These are phyloP conservation scores for Boletus tomentosulus DNA, from an alignment of 768 basidiomycete species.

Conservation along the genomic window DNA sequence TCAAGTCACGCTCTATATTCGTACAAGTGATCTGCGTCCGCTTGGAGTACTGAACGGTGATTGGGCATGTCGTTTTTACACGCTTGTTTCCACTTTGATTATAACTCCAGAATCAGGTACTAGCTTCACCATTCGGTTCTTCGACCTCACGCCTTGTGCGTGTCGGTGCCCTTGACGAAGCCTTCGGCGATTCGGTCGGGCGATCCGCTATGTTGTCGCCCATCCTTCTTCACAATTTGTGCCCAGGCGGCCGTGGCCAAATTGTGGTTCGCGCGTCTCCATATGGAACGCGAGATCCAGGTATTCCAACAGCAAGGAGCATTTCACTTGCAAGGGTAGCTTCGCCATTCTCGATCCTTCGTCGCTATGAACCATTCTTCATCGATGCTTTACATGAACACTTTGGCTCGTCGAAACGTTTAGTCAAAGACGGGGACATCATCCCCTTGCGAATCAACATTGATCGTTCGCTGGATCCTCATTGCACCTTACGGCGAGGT, in stretches of 20 bases:
- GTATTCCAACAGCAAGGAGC: slow-evolving; percentile 62
- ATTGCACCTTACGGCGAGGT: neutral
- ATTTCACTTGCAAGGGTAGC: slow-evolving; percentile 80
- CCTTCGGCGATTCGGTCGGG: slow-evolving; percentile 36
- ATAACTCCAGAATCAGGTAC: slow-evolving; percentile 38
- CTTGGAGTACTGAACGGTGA: slow-evolving; percentile 70
- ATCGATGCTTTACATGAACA: slow-evolving; percentile 57
- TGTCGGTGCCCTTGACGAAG: slow-evolving; percentile 48
- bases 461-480: slow-evolving; percentile 34
- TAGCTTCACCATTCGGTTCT: slow-evolving; percentile 39
- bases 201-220: slow-evolving; percentile 38
- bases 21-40: slow-evolving; percentile 57
- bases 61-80: slow-evolving; percentile 52
- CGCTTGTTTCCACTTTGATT: neutral
- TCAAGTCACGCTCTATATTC: slow-evolving; percentile 56
- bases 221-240: slow-evolving; percentile 51
- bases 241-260: slow-evolving; percentile 23
- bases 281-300: slow-evolving; percentile 54
- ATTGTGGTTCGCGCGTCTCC: slow-evolving; percentile 50
- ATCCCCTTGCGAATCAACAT: slow-evolving; percentile 62
- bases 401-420: slow-evolving; percentile 49
- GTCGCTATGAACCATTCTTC: slow-evolving; percentile 58
- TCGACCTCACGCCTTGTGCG: slow-evolving; percentile 50
- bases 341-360: slow-evolving; percentile 65
- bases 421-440: slow-evolving; percentile 73